Evolutionary conservation across 1,139 yeast genomes (phyloP).

Genomic region (Arxiozyma heterogenica): DNA sequence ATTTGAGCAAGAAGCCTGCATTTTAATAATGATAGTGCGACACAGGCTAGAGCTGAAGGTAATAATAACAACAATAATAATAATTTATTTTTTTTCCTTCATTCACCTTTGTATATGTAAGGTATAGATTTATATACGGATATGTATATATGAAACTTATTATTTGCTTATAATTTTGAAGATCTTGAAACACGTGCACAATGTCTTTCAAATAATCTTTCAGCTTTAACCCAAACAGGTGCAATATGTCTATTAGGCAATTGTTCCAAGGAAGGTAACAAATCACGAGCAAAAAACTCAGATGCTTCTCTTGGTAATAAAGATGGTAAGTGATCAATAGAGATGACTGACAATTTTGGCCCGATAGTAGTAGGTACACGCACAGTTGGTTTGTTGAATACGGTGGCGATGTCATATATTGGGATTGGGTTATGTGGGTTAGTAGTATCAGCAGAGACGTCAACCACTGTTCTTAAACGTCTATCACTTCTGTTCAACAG

Average conservation of each 20-base stretch:
- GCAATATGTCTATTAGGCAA: slow-evolving; percentile 73
- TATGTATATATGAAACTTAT: not conserved
- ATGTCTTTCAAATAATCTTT: slow-evolving; percentile 71
- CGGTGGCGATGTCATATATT: slow-evolving; percentile 81
- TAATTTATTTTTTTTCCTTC: too few species aligned
- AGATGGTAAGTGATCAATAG: slow-evolving; percentile 96
- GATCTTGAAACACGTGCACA: slow-evolving; percentile 51
- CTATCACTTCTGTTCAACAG: slow-evolving; percentile 54
- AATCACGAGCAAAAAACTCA: slow-evolving; percentile 76
- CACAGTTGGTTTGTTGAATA: slow-evolving; percentile 84
- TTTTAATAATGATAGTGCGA: too few species aligned
- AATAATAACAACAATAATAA: too few species aligned
- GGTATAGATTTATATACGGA: not conserved
- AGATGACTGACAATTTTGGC: slow-evolving; percentile 80
- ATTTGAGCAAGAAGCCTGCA: not conserved
- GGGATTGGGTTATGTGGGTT: slow-evolving; percentile 98
- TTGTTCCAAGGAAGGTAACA: slow-evolving; percentile 78
- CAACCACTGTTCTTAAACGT: slow-evolving; percentile 84
- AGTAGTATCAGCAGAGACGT: slow-evolving; percentile 97
- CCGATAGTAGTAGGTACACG: slow-evolving; percentile 67
- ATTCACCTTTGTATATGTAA: too few species aligned
- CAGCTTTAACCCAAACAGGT: slow-evolving; percentile 89
- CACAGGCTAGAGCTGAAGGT: too few species aligned
- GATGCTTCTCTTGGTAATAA: slow-evolving; percentile 94
- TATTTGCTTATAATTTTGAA: slow-evolving; percentile 30